Percentiles rank a stretch among this genome's conserved stretches.
Evolutionary conservation across 176 grass and related monocot species (phyloP).

Genomic region (Avena eriantha): DNA sequence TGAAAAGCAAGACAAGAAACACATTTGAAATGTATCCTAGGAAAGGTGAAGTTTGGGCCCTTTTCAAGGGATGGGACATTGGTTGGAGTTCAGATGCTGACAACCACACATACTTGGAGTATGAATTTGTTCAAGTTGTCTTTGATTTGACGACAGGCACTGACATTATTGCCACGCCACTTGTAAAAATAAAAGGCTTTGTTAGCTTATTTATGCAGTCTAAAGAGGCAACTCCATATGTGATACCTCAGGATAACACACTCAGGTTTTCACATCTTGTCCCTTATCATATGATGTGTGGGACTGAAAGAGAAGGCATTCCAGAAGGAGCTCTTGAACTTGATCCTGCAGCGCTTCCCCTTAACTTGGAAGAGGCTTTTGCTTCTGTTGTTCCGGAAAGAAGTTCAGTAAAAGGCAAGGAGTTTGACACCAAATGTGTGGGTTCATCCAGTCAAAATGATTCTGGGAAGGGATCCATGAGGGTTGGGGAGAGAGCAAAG

Average conservation of each 20-base stretch:
- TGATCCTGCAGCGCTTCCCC: slow-evolving; percentile 76
- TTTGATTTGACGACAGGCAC: slow-evolving; percentile 61
- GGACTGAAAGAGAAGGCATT: slow-evolving; percentile 62
- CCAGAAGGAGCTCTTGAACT: slow-evolving; percentile 80
- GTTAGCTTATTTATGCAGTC: slow-evolving; percentile 76
- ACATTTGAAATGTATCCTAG: slow-evolving; percentile 76
- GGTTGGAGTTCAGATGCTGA: slow-evolving; percentile 59
- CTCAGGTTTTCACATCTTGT: slow-evolving; percentile 86
- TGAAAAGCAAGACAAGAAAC: slow-evolving; percentile 51
- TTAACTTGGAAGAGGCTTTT: slow-evolving; percentile 64
- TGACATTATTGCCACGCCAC: slow-evolving; percentile 59
- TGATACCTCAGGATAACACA: slow-evolving; percentile 70
- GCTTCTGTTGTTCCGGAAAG: slow-evolving; percentile 60
- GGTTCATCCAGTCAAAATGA: slow-evolving; percentile 34
- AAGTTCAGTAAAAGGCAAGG: slow-evolving; percentile 37
- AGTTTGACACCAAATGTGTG: slow-evolving; percentile 12
- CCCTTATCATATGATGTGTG: slow-evolving; percentile 49
- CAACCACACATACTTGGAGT: slow-evolving; percentile 48
- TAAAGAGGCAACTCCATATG: slow-evolving; percentile 53
- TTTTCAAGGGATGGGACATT: slow-evolving; percentile 81
- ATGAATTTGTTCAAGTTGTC: slow-evolving; percentile 81
- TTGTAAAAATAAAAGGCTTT: slow-evolving; percentile 80
- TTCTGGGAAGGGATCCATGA: slow-evolving; percentile 9
- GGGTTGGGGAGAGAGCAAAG: slow-evolving; percentile 21
- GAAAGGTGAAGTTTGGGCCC: slow-evolving; percentile 81